Conservation (phyloP, 2,329 filamentous ascomycete genomes). For the Didymella arachidicola region DNA sequence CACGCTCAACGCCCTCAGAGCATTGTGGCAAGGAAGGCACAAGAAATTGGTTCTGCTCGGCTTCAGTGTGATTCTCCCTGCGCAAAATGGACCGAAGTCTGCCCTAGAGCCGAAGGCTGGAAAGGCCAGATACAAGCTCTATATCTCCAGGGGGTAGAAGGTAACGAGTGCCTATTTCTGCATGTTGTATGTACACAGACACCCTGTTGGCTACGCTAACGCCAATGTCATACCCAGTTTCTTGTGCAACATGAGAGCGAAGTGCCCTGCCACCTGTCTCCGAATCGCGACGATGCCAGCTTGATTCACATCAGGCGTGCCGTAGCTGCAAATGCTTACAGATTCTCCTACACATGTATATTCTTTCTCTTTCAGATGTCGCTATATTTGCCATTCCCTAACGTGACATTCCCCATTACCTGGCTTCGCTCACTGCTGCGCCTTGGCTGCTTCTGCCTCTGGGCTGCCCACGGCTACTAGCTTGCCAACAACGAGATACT, state of each 20-base stretch:
- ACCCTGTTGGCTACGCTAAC: no score
- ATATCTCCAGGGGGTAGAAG: neutral
- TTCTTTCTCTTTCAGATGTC: neutral
- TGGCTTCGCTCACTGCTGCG: constrained; percentile 21
- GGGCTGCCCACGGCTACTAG: constrained; percentile 72
- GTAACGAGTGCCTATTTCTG: no score
- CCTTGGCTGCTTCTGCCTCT: constrained; percentile 56
- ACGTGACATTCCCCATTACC: no score
- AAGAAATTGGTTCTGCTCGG: neutral
- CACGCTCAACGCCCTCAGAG: neutral
- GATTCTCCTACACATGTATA: neutral
- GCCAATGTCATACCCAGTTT: no score
- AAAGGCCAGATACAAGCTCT: no score
- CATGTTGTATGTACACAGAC: no score
- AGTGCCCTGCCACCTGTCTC: neutral
- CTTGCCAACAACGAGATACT: constrained; percentile 93
- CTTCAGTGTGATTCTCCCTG: neutral
- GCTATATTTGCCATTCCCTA: neutral
- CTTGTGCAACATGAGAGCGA: no score
- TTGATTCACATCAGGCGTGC: neutral
- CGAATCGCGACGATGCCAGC: neutral
- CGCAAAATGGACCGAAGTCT: no score
- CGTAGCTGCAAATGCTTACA: no score
- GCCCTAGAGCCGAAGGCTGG: no score
- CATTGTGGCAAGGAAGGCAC: neutral